phyloP scores from a whole-genome alignment of 495 filamentous ascomycete species.

The Neurospora sublineolata region DNA sequence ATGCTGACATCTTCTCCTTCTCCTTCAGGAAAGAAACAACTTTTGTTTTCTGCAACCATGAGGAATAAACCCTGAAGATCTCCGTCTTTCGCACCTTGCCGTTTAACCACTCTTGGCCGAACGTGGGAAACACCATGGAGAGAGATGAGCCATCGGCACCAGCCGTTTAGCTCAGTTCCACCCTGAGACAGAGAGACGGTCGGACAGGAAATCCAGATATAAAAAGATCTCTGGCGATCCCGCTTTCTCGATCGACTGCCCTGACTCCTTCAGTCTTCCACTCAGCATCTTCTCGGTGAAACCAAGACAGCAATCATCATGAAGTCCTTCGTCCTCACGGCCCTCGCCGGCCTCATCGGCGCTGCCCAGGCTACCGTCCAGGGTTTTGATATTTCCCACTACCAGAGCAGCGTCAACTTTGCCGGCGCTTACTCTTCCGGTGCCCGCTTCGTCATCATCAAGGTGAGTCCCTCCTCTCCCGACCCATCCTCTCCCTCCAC shows the following conservation, averaged over 20 bases:
- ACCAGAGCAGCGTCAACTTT: conserved; percentile 48
- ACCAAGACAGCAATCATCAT: not conserved
- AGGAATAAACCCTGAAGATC: not conserved
- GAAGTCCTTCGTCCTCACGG: not conserved
- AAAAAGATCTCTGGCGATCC: not conserved
- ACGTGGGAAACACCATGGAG: not conserved
- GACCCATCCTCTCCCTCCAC: not conserved
- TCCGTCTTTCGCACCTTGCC: not conserved
- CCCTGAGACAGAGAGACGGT: not conserved
- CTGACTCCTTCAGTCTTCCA: not conserved
- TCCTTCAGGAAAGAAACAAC: not conserved
- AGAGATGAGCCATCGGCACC: not conserved
- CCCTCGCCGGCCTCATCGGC: conserved; percentile 9
- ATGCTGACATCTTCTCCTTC: not conserved
- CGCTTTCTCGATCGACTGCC: not conserved
- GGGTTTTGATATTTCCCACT: conserved; percentile 56
- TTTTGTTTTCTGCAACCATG: not conserved
- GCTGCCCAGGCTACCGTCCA: conserved; percentile 36
- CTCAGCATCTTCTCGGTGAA: not conserved
- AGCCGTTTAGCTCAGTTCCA: not conserved
- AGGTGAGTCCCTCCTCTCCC: conserved; percentile 27
- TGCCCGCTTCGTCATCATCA: conserved; percentile 60
- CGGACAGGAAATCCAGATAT: not conserved
- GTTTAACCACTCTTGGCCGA: not conserved
- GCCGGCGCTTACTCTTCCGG: conserved; percentile 41